Conservation (phyloP, 2,329 filamentous ascomycete genomes). For the Venturia asperata region DNA sequence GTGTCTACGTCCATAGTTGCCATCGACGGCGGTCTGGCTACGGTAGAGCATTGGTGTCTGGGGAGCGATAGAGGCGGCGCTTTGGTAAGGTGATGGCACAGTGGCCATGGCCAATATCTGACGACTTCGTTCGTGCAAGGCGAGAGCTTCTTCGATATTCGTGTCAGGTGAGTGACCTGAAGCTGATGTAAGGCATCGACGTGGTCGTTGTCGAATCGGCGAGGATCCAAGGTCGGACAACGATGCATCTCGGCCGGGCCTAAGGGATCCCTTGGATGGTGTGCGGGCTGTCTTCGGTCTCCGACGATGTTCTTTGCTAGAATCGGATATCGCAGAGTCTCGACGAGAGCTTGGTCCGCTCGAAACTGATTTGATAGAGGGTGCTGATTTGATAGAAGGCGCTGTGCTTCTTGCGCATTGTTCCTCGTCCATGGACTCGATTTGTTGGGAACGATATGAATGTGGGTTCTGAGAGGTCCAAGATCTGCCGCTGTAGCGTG, state of each 20-base stretch:
- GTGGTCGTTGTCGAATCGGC: slow-evolving; percentile 24
- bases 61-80: neutral
- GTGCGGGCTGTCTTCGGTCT: slow-evolving; percentile 15
- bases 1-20: neutral
- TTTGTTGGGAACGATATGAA: neutral
- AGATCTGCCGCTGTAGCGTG: slow-evolving; percentile 10
- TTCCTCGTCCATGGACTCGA: neutral
- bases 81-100: slow-evolving; percentile 14
- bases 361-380: slow-evolving; percentile 14
- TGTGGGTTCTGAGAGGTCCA: neutral
- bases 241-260: neutral
- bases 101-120: slow-evolving; percentile 24
- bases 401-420: neutral
- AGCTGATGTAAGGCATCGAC: slow-evolving; percentile 30
- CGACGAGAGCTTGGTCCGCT: slow-evolving; percentile 5
- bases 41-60: neutral
- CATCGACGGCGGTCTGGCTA: neutral
- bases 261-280: slow-evolving; percentile 4
- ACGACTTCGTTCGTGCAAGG: slow-evolving; percentile 35
- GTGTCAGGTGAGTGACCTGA: slow-evolving; percentile 24
- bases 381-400: slow-evolving; percentile 11
- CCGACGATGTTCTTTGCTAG: slow-evolving; percentile 8
- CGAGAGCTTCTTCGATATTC: slow-evolving; percentile 34
- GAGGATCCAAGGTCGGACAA: slow-evolving; percentile 25
- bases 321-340: slow-evolving; percentile 15